phyloP scores from a whole-genome alignment of 1,284 basidiomycete genomes.

The Anthracocystis panici-leucophaei region DNA sequence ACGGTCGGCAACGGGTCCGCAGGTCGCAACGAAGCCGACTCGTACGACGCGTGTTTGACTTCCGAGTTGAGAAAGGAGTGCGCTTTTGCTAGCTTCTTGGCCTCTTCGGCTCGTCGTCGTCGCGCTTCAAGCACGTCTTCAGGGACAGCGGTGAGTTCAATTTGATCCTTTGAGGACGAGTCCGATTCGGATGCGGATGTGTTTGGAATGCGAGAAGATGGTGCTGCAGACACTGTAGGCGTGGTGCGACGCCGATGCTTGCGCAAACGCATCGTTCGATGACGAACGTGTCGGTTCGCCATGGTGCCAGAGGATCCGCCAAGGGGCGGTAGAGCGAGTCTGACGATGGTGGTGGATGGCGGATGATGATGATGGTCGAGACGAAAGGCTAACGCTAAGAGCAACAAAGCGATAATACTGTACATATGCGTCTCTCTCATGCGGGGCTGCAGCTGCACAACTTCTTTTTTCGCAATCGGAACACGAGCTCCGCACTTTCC shows the following conservation, averaged over 20 bases:
- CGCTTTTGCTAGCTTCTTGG: slow-evolving; percentile 36
- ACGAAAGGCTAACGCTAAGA: too few species aligned
- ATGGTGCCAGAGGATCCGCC: slow-evolving; percentile 10
- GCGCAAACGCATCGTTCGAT: slow-evolving; percentile 38
- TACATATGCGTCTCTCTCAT: too few species aligned
- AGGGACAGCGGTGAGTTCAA: background rate
- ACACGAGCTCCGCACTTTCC: too few species aligned
- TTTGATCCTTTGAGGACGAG: slow-evolving; percentile 20
- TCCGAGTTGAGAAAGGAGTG: slow-evolving; percentile 33
- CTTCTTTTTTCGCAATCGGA: too few species aligned
- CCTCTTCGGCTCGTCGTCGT: slow-evolving; percentile 14
- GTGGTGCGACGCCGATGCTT: slow-evolving; percentile 21
- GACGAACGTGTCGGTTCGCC: slow-evolving; percentile 28
- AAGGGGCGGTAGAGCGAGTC: background rate
- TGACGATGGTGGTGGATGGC: too few species aligned
- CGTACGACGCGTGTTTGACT: slow-evolving; percentile 20
- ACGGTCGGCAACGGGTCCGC: background rate
- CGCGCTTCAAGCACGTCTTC: slow-evolving; percentile 20
- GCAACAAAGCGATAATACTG: too few species aligned
- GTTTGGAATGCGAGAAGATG: slow-evolving; percentile 1
- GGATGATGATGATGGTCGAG: too few species aligned
- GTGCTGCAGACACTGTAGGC: background rate
- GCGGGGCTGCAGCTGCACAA: too few species aligned
- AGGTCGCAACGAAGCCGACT: slow-evolving; percentile 1
- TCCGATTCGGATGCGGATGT: slow-evolving; percentile 20